Percentiles rank a stretch among this genome's conserved stretches.
phyloP scores from a whole-genome alignment of 2,329 filamentous ascomycete genomes.

The Talaromyces sp. region DNA sequence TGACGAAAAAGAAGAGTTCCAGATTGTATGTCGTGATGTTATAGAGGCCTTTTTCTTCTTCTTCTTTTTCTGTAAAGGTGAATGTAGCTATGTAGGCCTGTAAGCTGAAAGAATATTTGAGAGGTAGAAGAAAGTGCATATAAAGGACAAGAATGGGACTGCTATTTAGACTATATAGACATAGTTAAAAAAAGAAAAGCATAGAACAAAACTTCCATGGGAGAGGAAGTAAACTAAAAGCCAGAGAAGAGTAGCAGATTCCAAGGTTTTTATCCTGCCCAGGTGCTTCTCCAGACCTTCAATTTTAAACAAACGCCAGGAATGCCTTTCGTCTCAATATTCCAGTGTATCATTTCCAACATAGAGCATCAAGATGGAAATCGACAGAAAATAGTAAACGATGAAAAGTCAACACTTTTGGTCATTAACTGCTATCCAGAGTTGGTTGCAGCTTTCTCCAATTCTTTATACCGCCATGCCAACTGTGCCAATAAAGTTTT shows the following conservation, averaged over 20 bases:
- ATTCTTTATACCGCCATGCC: conserved; percentile 37
- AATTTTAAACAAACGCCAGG: conserved; percentile 31
- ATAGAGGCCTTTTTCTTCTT: no score
- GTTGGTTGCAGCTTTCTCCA: conserved; percentile 36
- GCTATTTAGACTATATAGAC: background rate
- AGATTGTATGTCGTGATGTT: no score
- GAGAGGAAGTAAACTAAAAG: background rate
- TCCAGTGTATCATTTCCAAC: conserved; percentile 6
- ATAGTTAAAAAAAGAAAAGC: background rate
- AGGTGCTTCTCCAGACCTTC: conserved; percentile 12
- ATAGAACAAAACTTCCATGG: background rate
- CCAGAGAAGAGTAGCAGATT: background rate
- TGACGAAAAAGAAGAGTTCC: background rate
- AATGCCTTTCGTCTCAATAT: conserved; percentile 21
- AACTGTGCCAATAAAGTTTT: conserved; percentile 38
- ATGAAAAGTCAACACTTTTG: conserved; percentile 9
- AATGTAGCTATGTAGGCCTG: no score
- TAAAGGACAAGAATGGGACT: background rate
- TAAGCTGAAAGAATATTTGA: no score
- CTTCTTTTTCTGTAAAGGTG: no score
- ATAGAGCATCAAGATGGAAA: background rate
- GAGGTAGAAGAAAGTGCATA: background rate
- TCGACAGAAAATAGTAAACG: background rate
- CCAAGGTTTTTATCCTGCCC: conserved; percentile 1
- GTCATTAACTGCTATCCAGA: conserved; percentile 10